Conservation (phyloP, 306 rosid species). For the Quercus rubra region DNA sequence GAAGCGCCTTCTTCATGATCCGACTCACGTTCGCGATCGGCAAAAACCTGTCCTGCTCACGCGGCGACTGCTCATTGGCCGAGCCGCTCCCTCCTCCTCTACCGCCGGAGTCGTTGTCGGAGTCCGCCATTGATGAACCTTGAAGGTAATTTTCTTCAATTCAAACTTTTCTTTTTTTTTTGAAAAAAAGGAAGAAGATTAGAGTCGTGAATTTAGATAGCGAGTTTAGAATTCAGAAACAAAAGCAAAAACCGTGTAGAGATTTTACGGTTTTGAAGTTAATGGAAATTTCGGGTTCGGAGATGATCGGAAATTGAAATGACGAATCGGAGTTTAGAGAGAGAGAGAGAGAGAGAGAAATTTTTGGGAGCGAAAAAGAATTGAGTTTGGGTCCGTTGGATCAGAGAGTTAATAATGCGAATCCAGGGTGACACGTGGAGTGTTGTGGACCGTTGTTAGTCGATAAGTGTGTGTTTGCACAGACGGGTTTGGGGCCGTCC, state of each 20-base stretch:
- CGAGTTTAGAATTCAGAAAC: neutral
- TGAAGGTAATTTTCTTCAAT: neutral
- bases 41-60: conserved; percentile 80
- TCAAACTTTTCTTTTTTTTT: no score
- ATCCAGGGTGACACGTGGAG: conserved; percentile 46
- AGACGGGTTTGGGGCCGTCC: neutral
- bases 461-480: conserved; percentile 50
- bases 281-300: neutral
- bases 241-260: neutral
- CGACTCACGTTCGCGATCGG: conserved; percentile 92
- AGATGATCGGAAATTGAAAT: neutral
- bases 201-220: no score
- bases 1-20: conserved; percentile 86
- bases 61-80: conserved; percentile 51
- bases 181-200: no score
- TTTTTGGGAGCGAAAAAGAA: conserved; percentile 15
- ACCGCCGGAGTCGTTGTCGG: conserved; percentile 86
- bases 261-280: neutral
- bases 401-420: conserved; percentile 40
- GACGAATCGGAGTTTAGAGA: no score
- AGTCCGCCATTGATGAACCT: conserved; percentile 59
- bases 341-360: neutral
- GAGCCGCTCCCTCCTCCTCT: conserved; percentile 24
- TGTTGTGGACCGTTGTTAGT: conserved; percentile 34
- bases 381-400: conserved; percentile 41